Evolutionary conservation across 202 grass and related monocot genomes (phyloP).

Genomic region (Zizania palustris): DNA sequence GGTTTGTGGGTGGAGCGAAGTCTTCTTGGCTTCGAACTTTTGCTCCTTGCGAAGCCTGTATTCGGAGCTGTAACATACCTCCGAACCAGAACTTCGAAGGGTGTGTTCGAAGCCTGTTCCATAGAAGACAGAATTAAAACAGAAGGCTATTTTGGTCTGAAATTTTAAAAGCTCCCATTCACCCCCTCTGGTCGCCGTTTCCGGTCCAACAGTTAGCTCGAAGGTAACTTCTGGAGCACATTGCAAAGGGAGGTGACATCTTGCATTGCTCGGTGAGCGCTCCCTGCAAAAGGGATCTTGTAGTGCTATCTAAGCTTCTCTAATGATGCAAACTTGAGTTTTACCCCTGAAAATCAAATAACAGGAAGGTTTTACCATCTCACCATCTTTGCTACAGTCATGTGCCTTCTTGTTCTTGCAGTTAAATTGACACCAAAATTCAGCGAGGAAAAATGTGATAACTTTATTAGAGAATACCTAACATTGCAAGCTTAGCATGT

Average conservation of each 20-base stretch:
- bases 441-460: background rate
- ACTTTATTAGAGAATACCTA: constrained; percentile 17
- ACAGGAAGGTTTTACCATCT: constrained; percentile 28
- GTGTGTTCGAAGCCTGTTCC: too few species aligned
- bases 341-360: constrained; percentile 53
- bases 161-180: too few species aligned
- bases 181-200: too few species aligned
- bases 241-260: constrained; percentile 75
- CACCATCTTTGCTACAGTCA: constrained; percentile 5
- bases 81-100: too few species aligned
- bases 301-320: constrained; percentile 60
- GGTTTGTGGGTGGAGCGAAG: too few species aligned
- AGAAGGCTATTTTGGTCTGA: too few species aligned
- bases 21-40: too few species aligned
- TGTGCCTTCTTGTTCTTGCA: constrained; percentile 5
- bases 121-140: too few species aligned
- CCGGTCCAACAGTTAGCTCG: too few species aligned
- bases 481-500: background rate
- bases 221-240: constrained; percentile 75
- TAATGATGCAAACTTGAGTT: constrained; percentile 55
- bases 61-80: too few species aligned
- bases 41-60: too few species aligned
- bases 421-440: constrained; percentile 9
- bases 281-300: constrained; percentile 51
- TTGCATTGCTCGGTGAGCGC: constrained; percentile 77